These are phyloP conservation scores for Candida mesenterica DNA, from an alignment of 1,139 yeast genomes.

Conservation along the genomic window DNA sequence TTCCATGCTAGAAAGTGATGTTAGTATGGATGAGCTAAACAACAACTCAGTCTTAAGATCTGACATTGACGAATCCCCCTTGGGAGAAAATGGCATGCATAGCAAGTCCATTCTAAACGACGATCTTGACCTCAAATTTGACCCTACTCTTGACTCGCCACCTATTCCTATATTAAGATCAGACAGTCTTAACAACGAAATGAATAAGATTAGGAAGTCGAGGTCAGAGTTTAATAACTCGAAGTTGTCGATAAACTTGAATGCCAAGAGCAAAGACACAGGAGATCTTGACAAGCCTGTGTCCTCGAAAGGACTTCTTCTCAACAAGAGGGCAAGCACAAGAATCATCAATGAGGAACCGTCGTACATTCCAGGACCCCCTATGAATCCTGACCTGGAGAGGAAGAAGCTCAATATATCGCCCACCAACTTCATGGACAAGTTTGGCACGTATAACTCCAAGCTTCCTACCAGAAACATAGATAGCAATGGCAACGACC, in stretches of 20 bases:
- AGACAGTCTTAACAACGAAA: not conserved
- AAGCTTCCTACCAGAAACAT: conserved; percentile 19
- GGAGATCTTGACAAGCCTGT: conserved; percentile 5
- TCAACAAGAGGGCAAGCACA: conserved; percentile 37
- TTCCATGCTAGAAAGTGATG: conserved; percentile 26
- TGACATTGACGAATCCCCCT: conserved; percentile 32
- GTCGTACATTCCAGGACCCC: conserved; percentile 6
- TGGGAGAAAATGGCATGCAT: conserved; percentile 10
- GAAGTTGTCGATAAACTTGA: conserved; percentile 17
- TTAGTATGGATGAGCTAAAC: conserved; percentile 23
- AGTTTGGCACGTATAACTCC: conserved; percentile 13
- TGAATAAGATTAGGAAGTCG: not conserved
- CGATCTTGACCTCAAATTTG: conserved; percentile 31
- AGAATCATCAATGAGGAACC: conserved; percentile 14
- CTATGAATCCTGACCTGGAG: conserved; percentile 1
- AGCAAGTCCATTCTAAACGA: conserved; percentile 21
- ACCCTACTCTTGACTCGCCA: conserved; percentile 34
- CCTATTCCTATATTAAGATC: conserved; percentile 14
- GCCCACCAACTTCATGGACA: conserved; percentile 15
- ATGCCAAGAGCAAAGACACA: conserved; percentile 9
- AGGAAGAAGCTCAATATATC: conserved; percentile 1
- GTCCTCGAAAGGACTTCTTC: conserved; percentile 25
- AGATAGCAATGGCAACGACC: conserved; percentile 25
- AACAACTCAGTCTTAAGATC: conserved; percentile 16
- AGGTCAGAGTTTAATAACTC: conserved; percentile 16